phyloP scores from a whole-genome alignment of 2,329 filamentous ascomycete genomes.

The Cyphellophora europaea region DNA sequence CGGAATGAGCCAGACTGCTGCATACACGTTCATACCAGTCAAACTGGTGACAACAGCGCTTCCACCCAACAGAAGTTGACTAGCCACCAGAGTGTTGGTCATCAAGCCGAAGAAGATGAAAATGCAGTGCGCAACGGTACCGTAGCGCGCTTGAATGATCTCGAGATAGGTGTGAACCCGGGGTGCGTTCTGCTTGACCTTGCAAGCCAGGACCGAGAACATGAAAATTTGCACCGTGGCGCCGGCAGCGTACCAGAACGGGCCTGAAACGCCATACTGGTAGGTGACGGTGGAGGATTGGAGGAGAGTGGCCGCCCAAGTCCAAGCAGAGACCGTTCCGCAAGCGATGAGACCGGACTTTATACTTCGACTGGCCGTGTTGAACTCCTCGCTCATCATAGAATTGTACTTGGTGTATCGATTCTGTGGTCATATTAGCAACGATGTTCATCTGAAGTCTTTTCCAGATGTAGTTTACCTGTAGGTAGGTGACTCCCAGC shows the following conservation, averaged over 20 bases:
- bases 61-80: conserved; percentile 46
- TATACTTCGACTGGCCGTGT: conserved; percentile 73
- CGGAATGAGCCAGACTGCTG: conserved; percentile 73
- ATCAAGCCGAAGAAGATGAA: conserved; percentile 74
- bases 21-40: conserved; percentile 65
- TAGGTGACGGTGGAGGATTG: conserved; percentile 74
- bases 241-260: conserved; percentile 57
- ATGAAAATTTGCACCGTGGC: conserved; percentile 78
- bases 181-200: conserved; percentile 15
- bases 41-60: conserved; percentile 61
- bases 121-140: conserved; percentile 60
- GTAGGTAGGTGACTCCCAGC: neutral
- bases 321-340: conserved; percentile 84
- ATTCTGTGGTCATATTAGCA: conserved; percentile 4
- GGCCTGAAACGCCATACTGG: conserved; percentile 58
- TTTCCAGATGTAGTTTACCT: neutral
- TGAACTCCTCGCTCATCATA: conserved; percentile 88
- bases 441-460: neutral
- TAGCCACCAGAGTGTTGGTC: conserved; percentile 77
- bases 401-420: conserved; percentile 35
- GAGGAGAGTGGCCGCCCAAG: conserved; percentile 45
- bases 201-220: conserved; percentile 67
- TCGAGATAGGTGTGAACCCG: conserved; percentile 55
- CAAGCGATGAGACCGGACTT: conserved; percentile 81
- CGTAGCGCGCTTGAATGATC: conserved; percentile 72